Evolutionary conservation across 208 protist genomes (phyloP).

Genomic region (Acanthamoeba sp.): DNA sequence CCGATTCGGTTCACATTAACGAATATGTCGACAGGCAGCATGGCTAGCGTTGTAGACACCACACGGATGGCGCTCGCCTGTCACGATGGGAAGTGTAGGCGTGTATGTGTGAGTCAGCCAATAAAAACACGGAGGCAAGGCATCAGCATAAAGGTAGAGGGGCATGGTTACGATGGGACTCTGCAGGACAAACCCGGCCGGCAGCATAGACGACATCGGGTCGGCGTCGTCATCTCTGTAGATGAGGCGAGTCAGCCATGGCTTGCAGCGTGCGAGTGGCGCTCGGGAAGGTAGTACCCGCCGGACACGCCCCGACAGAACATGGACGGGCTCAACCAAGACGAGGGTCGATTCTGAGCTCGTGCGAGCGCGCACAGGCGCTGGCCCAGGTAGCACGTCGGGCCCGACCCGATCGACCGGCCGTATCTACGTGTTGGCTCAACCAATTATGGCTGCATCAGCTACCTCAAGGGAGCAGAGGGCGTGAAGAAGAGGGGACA

Average conservation of each 20-base stretch:
- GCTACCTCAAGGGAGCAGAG: too few species aligned
- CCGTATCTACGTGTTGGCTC: background rate
- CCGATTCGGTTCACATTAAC: conserved; percentile 60
- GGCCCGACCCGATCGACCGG: conserved; percentile 36
- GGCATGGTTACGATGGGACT: conserved; percentile 22
- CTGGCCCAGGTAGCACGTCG: conserved; percentile 26
- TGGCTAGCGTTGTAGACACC: conserved; percentile 34
- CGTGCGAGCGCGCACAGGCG: background rate
- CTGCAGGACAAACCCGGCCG: conserved; percentile 49
- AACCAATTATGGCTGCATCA: too few species aligned
- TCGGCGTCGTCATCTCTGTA: background rate
- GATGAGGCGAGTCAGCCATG: too few species aligned
- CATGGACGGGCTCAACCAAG: background rate
- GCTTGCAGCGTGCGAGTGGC: too few species aligned
- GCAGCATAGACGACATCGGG: background rate
- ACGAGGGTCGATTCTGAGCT: background rate
- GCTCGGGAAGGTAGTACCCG: background rate
- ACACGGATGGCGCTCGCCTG: conserved; percentile 58
- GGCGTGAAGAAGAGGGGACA: background rate
- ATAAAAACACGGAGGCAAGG: too few species aligned
- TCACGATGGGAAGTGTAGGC: background rate
- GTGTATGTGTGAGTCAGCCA: background rate
- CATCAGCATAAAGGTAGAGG: background rate
- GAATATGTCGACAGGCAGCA: conserved; percentile 67
- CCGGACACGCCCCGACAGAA: background rate